Evolutionary conservation across 768 basidiomycete genomes (phyloP).

Genomic region (Hypholoma sublateritium): DNA sequence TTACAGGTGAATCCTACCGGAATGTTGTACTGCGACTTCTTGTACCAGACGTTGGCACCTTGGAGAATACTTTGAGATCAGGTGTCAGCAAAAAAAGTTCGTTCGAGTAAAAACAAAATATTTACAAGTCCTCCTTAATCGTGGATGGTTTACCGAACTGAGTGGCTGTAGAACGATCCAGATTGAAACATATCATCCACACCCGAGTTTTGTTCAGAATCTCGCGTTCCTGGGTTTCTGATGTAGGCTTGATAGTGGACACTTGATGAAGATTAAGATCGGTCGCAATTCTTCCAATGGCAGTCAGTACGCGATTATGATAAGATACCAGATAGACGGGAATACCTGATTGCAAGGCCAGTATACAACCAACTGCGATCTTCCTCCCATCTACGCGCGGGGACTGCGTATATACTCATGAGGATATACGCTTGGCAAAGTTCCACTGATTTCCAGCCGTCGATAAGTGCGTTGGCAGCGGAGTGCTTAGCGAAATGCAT

Average conservation of each 20-base stretch:
- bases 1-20: conserved; percentile 34
- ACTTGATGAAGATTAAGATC: conserved; percentile 84
- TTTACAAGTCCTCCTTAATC: conserved; percentile 81
- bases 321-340: not conserved
- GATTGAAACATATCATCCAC: conserved; percentile 89
- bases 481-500: conserved; percentile 89
- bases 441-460: conserved; percentile 85
- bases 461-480: conserved; percentile 76
- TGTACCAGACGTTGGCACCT: conserved; percentile 75
- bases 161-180: conserved; percentile 85
- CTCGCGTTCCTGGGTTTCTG: conserved; percentile 79
- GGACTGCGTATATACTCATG: conserved; percentile 79
- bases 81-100: not conserved
- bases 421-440: conserved; percentile 90
- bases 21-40: conserved; percentile 60
- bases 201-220: conserved; percentile 81
- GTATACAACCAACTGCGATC: conserved; percentile 90
- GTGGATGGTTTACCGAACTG: conserved; percentile 90
- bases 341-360: conserved; percentile 78
- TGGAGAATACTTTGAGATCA: conserved; percentile 54
- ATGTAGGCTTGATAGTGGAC: conserved; percentile 56
- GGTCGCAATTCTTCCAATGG: conserved; percentile 68
- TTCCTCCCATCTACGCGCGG: conserved; percentile 84
- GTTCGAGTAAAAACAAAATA: conserved; percentile 11
- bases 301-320: conserved; percentile 2